phyloP scores from a whole-genome alignment of 179 eudicot genomes.

The Heliamphora pulchella region DNA sequence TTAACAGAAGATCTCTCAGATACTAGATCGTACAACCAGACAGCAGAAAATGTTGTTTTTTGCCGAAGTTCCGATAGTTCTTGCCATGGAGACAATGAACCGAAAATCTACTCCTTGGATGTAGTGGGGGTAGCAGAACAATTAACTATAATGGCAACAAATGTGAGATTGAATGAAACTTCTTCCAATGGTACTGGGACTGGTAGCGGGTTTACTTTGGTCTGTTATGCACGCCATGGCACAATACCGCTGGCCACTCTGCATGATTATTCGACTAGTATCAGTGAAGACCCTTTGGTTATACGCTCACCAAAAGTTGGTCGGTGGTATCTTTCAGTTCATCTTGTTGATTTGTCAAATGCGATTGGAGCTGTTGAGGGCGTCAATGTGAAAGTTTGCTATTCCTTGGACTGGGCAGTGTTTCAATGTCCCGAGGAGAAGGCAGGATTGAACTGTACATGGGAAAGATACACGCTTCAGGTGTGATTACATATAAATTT shows the following conservation, averaged over 20 bases:
- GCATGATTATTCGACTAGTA: conserved; percentile 64
- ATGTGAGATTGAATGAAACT: conserved; percentile 32
- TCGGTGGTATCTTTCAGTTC: conserved; percentile 62
- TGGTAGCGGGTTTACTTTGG: conserved; percentile 30
- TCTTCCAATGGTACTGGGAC: conserved; percentile 17
- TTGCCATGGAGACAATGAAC: conserved; percentile 44
- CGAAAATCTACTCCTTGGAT: conserved; percentile 54
- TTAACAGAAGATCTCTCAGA: neutral
- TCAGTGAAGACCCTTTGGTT: conserved; percentile 46
- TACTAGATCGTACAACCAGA: conserved; percentile 19
- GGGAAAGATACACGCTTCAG: conserved; percentile 70
- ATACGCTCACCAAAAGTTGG: conserved; percentile 69
- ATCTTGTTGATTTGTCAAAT: conserved; percentile 29
- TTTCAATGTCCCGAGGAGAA: conserved; percentile 61
- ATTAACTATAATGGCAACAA: conserved; percentile 40
- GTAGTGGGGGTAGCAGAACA: conserved; percentile 47
- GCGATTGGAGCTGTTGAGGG: conserved; percentile 20
- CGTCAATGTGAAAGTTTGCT: conserved; percentile 41
- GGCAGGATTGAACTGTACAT: conserved; percentile 71
- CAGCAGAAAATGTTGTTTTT: conserved; percentile 28
- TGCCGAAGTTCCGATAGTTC: conserved; percentile 43
- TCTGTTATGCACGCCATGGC: conserved; percentile 76
- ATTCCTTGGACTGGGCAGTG: conserved; percentile 56
- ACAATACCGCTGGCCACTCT: conserved; percentile 43
- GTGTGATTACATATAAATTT: conserved; percentile 28